Evolutionary conservation across 257 asterid species (phyloP), one percentile per base, ranked within the genome.

Genomic region (Fraxinus quadrangulata): DNA sequence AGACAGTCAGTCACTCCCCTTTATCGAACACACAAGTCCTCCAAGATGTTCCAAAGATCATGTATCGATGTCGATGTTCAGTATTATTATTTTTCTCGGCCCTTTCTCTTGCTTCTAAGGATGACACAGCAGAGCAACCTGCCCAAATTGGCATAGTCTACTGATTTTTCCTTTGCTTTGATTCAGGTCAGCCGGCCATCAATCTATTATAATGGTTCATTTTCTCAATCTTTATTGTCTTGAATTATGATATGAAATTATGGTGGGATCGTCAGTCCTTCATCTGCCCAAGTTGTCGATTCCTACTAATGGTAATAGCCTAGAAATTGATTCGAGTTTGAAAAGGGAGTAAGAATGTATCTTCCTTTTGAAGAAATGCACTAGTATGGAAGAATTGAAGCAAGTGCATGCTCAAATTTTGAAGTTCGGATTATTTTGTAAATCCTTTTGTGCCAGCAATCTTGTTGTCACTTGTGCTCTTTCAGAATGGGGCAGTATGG

Each of bases 401-500:
- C 91, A 89, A 84, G 83, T 86, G n/a, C 98, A 93, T 78, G 87
- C 87, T 76, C 90, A 83, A 78, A 78, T 84, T 78, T 78, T 93
- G 75, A 91, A 93, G 70, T 19, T 85, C 56, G 98, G 97, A 47
- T 66, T 93, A 6, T 79, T 86, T 51, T 84, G 85, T 79, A 85
- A 88, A 84, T 80, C 97, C 34, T 87, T 84, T 30, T 89, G 91
- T 66, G 84, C 89, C 10, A 87, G 91, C 91, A 92, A 83, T 85
- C 95, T 93, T 74, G 75, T 92, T 23, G 77, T 95, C 26, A 79
- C 97, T 28, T 89, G 94, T 87, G 96, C 98, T 33, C 89, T 88
- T 17, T 83, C 94, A 24, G 90, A 86, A 26, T 93, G 95, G 96
- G 91, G 97, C 47, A 92, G 97, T 84, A 89, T 93, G 95, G 95